Percentiles rank a stretch among this genome's conserved stretches.
phyloP scores from a whole-genome alignment of 2,329 filamentous ascomycete genomes.

The Penicillium sclerotigenum region DNA sequence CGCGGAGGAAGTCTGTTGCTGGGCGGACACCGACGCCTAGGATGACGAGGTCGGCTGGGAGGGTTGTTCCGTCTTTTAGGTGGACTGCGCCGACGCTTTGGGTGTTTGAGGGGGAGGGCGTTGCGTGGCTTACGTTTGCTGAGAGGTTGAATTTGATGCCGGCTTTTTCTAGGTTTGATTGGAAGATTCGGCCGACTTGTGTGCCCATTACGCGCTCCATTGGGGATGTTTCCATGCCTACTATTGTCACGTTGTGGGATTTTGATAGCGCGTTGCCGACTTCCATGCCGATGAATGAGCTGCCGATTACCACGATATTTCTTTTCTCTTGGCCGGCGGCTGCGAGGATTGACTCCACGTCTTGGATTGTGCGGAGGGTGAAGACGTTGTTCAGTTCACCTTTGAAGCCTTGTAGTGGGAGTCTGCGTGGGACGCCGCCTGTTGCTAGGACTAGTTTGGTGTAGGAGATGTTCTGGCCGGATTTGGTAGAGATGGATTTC shows the following conservation, averaged over 20 bases:
- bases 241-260: slow-evolving; percentile 77
- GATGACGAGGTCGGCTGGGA: slow-evolving; percentile 86
- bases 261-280: slow-evolving; percentile 78
- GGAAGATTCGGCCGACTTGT: slow-evolving; percentile 76
- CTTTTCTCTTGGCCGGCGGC: slow-evolving; percentile 74
- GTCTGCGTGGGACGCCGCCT: slow-evolving; percentile 70
- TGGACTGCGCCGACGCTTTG: slow-evolving; percentile 74
- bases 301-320: slow-evolving; percentile 89
- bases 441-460: slow-evolving; percentile 88
- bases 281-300: slow-evolving; percentile 97
- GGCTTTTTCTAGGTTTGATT: slow-evolving; percentile 73
- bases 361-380: slow-evolving; percentile 70
- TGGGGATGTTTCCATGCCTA: slow-evolving; percentile 84
- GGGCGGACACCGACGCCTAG: slow-evolving; percentile 86
- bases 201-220: slow-evolving; percentile 82
- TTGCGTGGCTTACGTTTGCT: slow-evolving; percentile 78
- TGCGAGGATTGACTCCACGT: slow-evolving; percentile 71
- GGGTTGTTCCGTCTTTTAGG: slow-evolving; percentile 78
- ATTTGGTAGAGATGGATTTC: slow-evolving; percentile 72
- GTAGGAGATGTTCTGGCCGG: slow-evolving; percentile 69
- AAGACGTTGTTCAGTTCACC: slow-evolving; percentile 78
- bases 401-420: slow-evolving; percentile 83
- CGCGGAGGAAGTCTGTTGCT: slow-evolving; percentile 75
- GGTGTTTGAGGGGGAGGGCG: slow-evolving; percentile 64
- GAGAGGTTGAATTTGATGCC: slow-evolving; percentile 85